Base-by-base conservation (phyloP, 2,329 filamentous ascomycete species). In the Nemania sp. region DNA sequence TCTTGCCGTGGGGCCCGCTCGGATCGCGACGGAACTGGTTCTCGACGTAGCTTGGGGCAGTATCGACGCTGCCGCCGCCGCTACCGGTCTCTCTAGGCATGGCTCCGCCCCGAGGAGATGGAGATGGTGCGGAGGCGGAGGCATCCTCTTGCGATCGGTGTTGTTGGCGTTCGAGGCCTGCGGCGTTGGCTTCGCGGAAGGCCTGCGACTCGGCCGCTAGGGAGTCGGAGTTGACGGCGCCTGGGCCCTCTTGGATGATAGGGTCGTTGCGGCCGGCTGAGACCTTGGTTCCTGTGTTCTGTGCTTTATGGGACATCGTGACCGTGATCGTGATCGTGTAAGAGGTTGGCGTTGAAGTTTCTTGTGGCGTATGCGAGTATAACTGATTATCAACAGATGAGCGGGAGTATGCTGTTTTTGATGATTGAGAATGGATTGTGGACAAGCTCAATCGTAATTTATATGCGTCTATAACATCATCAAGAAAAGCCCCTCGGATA, bases 151-250 rank as follows among this genome's bases (percentile, higher is more conserved):
- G 64, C 37, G 42, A 62, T 42, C 47, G 79, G 12, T 32, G 25
- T 47, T 80, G 84, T 48, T 80, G 79, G n/a, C 68, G 67, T 43
- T 83, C 82, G 9, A 78, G 78, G 5, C 79, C 73, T 42, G 82
- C 91, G 12, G 74, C 77, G 65, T 89, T 90, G 59, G 81, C 81
- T 20, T 78, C 67, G 48, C 80, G 77, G 60, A 86, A 76, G 20
- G 69, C 54, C 18, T 68, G 57, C 0, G 90, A 95, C 70, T 94
- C 88, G 60, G 86, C 88, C 11, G 91, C 91, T 5, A 96, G 86
- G 6, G 90, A 94, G 75, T 89, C 90, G 13, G 82, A 78, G 46
- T 83, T 77, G 1, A 94, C 81, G 25, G 80, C 69, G 54, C 91
- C 91, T 5, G 88, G 78, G 13, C 81, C 78, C 74, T 95, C 91